Base-by-base conservation (phyloP, 1,284 basidiomycete species). In the Mycosarcoma mackinlayi region DNA sequence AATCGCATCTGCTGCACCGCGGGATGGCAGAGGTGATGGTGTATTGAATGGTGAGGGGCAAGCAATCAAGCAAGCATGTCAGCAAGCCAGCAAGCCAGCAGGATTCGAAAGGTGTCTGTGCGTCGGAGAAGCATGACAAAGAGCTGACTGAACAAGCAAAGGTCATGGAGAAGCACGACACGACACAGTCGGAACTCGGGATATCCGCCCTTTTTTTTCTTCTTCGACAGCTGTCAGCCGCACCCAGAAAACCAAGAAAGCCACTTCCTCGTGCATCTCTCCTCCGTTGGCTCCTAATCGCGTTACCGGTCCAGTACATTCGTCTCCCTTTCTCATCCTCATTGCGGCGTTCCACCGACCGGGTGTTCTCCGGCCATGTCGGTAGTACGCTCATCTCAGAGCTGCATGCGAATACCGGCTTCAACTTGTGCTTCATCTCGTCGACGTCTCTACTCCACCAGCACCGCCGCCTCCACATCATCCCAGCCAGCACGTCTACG, bases 401-500 rank as follows among this genome's bases (percentile, higher is more conserved):
- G 42, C 42, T 45, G 41, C 34, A 6, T 30, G 28, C 35, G 18
- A 3, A 16, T 6, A 35, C 11, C 13, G 3, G 18, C 24, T 16
- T 14, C 34, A 37, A 18, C 30, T 0, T 23, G 19, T 23, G 13
- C 41, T 2, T 3, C 31, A 3, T 6, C 30, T 8, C 23, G n/a
- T 18, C 35, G 44, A 19, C 35, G 53, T 34, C 28, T 40, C n/a
- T 37, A 41, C 31, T 23, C 47, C 21, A 38, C 41, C 27, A 45
- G 13, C 23, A 39, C 47, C 35, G 3, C 31, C 9, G 6, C 24
- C 16, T 19, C 41, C n/a, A n/a, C 35, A 3, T 8, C 46, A 18
- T 28, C 40, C 27, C n/a, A 34, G 18, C 25, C 28, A 49, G 57
- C 62, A 21, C 79, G 86, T 47, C 77, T 98, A 8, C 90, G 95